Evolutionary conservation across 2,329 filamentous ascomycete species (phyloP).

Genomic region (Hypoxylon rubiginosum): DNA sequence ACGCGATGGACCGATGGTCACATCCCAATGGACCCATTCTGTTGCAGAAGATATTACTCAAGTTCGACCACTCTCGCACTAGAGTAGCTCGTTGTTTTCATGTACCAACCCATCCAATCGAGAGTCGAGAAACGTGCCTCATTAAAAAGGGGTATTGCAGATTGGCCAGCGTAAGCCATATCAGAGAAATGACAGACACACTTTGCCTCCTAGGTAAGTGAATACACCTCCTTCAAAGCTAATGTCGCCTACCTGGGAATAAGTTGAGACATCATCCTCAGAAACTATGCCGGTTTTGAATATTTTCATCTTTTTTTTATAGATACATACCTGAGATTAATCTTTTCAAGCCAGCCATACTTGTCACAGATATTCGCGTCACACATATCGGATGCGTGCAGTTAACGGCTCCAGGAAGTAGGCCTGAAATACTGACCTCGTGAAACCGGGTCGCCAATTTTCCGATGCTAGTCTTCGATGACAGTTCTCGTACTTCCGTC

Average conservation of each 20-base stretch:
- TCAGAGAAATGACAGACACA: neutral
- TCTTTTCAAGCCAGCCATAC: neutral
- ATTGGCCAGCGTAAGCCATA: neutral
- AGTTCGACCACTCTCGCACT: neutral
- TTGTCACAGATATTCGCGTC: neutral
- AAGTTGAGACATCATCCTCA: neutral
- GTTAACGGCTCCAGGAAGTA: slow-evolving; percentile 12
- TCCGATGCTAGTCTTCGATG: slow-evolving; percentile 24
- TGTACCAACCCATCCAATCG: neutral
- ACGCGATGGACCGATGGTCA: neutral
- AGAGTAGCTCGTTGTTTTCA: neutral
- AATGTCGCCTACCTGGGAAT: too few relatives aligned
- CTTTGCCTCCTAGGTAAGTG: neutral
- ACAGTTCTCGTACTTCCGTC: slow-evolving; percentile 12
- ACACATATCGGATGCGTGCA: slow-evolving; percentile 29
- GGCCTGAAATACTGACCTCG: slow-evolving; percentile 7
- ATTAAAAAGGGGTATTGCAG: neutral
- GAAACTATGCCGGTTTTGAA: too few relatives aligned
- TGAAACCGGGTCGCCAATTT: slow-evolving; percentile 30
- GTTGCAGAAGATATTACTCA: too few relatives aligned
- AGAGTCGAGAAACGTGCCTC: neutral
- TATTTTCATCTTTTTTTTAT: neutral
- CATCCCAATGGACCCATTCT: too few relatives aligned
- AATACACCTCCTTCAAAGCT: neutral
- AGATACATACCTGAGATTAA: too few relatives aligned